Percentiles rank a stretch among this genome's conserved stretches.
Evolutionary conservation across 495 filamentous ascomycete species (phyloP).

Genomic region (Recurvomyces mirabilis): DNA sequence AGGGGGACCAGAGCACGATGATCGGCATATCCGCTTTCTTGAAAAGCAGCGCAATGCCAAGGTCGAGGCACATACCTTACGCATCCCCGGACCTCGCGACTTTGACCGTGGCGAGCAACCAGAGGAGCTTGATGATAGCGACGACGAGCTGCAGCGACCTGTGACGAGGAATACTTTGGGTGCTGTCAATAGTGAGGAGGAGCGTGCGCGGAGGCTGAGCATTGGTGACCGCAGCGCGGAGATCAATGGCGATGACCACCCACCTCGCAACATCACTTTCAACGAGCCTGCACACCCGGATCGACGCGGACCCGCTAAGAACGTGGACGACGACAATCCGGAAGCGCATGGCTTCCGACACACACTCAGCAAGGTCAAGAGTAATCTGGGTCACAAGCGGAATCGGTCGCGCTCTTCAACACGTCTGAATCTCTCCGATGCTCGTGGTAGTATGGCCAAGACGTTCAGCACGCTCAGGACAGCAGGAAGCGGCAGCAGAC

Average conservation of each 20-base stretch:
- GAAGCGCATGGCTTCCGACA: not conserved
- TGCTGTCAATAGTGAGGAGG: not conserved
- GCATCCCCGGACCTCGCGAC: conserved; percentile 80
- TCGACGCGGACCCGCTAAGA: conserved; percentile 1
- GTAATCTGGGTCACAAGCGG: conserved; percentile 2
- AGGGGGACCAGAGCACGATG: conserved; percentile 13
- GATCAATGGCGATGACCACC: conserved; percentile 29
- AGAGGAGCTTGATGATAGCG: conserved; percentile 42
- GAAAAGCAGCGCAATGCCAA: conserved; percentile 64
- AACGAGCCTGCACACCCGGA: conserved; percentile 34
- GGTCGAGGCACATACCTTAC: conserved; percentile 52
- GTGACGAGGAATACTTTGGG: conserved; percentile 3
- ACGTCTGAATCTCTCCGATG: not conserved
- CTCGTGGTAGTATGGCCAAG: conserved; percentile 12
- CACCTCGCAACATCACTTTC: conserved; percentile 39
- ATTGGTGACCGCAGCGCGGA: conserved; percentile 16
- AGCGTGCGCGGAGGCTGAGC: not conserved
- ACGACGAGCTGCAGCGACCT: conserved; percentile 9
- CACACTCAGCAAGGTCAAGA: conserved; percentile 2
- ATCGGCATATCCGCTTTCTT: conserved; percentile 71
- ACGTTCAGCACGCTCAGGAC: conserved; percentile 34
- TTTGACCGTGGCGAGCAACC: conserved; percentile 70
- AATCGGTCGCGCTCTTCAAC: not conserved
- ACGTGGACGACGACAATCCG: not conserved
- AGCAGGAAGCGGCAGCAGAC: conserved; percentile 32